Evolutionary conservation across 768 basidiomycete genomes (phyloP), one percentile per base, ranked within the genome.

Genomic region (Russula virescens): DNA sequence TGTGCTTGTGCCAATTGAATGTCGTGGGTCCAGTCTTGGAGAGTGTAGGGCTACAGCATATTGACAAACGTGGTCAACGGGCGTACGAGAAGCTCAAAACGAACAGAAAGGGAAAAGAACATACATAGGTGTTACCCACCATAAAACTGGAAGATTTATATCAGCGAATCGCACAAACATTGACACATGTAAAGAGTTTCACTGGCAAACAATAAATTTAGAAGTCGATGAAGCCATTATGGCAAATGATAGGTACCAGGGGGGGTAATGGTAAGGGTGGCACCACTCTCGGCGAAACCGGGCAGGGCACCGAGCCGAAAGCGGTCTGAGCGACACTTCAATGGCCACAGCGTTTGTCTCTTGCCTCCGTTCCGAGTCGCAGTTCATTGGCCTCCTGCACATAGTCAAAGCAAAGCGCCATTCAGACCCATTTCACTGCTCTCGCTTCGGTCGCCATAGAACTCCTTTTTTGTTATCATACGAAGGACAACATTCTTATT

Each of bases 131-230:
- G 21, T 60, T 55, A 9, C 62, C 62, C 8, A 63, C 53, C 62
- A 63, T 63, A 42, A 63, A 63, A 25, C 58, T 63, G 31, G 1
- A n/a, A n/a, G n/a, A 5, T n/a, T 34, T 18, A 43, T 26, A 49
- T 60, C 42, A 63, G 58, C 23, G 38, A 59, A 35, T 23, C 6
- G n/a, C 28, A 35, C 21, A 38, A 50, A 1, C 7, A 46, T 16
- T 2, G 8, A 23, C 1, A 18, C 42, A 34, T 43, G 23, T 21
- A 13, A 34, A 18, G 16, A 28, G 19, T 26, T 28, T 63, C 13
- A 65, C 61, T 65, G 62, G 64, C 64, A 65, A 13, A 65, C 56
- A 23, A 65, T 56, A 9, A 45, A 52, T 54, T 58, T 65, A 13
- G 35, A 21, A 6, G 34, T 8, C 1, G 34, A 6, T 5, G 52